Evolutionary conservation across 2,329 filamentous ascomycete species (phyloP).

Genomic region (Lachnellula arida): DNA sequence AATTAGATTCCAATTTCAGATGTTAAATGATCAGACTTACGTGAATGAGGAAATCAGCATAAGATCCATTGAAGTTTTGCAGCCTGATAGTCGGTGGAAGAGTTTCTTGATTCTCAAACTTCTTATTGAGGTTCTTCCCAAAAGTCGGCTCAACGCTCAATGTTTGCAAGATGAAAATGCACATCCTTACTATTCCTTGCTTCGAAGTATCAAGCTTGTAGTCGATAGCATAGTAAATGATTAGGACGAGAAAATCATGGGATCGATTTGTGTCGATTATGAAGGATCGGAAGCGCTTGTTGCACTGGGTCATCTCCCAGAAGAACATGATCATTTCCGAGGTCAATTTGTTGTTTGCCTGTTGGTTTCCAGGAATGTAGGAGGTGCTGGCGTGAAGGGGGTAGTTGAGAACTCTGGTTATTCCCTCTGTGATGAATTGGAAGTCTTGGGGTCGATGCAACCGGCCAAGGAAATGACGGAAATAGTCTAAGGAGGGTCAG

Average conservation of each 20-base stretch:
- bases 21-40: conserved; percentile 44
- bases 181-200: conserved; percentile 93
- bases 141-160: conserved; percentile 90
- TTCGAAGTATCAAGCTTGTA: conserved; percentile 81
- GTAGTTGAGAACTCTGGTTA: conserved; percentile 87
- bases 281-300: conserved; percentile 93
- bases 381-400: conserved; percentile 84
- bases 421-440: conserved; percentile 93
- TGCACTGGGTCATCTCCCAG: conserved; percentile 96
- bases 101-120: conserved; percentile 83
- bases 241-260: conserved; percentile 86
- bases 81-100: conserved; percentile 78
- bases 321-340: conserved; percentile 96
- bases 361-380: conserved; percentile 79
- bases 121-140: conserved; percentile 82
- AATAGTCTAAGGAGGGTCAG: conserved; percentile 54
- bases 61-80: conserved; percentile 78
- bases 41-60: conserved; percentile 90
- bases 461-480: conserved; percentile 75
- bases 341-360: conserved; percentile 72
- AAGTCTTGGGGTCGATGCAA: conserved; percentile 94
- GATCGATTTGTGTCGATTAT: conserved; percentile 93
- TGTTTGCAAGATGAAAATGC: conserved; percentile 93
- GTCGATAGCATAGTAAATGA: conserved; percentile 89
- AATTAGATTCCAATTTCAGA: conserved; percentile 20